Percentiles rank a stretch among this genome's conserved stretches.
Evolutionary conservation across 2,329 filamentous ascomycete genomes (phyloP).

Genomic region (Stachybotrys echinatus): DNA sequence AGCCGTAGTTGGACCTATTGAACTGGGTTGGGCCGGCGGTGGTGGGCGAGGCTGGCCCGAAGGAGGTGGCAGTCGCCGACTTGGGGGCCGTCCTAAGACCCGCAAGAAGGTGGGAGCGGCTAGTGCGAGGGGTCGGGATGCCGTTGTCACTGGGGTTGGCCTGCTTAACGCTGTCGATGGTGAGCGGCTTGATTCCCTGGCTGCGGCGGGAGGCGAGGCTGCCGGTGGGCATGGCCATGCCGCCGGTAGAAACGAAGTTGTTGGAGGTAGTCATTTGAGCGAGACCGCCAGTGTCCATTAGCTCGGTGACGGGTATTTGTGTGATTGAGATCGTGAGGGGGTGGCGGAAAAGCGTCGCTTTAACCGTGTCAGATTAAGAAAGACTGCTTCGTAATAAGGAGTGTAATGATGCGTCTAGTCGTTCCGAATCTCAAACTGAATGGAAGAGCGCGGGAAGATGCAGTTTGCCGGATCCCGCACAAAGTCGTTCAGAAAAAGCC

Average conservation of each 20-base stretch:
- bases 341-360: background rate
- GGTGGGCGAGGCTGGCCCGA: conserved; percentile 61
- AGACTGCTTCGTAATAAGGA: background rate
- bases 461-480: background rate
- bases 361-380: background rate
- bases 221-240: conserved; percentile 69
- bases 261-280: conserved; percentile 98
- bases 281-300: conserved; percentile 95
- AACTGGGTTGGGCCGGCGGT: conserved; percentile 32
- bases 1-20: conserved; percentile 38
- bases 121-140: conserved; percentile 81
- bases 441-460: background rate
- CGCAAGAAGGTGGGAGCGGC: conserved; percentile 88
- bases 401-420: background rate
- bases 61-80: conserved; percentile 66
- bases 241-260: conserved; percentile 65
- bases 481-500: too few species aligned
- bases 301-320: conserved; percentile 30
- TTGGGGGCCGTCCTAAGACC: conserved; percentile 92
- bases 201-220: conserved; percentile 81
- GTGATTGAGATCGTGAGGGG: background rate
- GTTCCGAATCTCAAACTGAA: background rate
- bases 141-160: conserved; percentile 57
- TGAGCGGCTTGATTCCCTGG: conserved; percentile 86
- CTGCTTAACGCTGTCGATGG: conserved; percentile 65